Conservation (phyloP, 2,329 filamentous ascomycete genomes). For the Pseudocercospora macadamiae region DNA sequence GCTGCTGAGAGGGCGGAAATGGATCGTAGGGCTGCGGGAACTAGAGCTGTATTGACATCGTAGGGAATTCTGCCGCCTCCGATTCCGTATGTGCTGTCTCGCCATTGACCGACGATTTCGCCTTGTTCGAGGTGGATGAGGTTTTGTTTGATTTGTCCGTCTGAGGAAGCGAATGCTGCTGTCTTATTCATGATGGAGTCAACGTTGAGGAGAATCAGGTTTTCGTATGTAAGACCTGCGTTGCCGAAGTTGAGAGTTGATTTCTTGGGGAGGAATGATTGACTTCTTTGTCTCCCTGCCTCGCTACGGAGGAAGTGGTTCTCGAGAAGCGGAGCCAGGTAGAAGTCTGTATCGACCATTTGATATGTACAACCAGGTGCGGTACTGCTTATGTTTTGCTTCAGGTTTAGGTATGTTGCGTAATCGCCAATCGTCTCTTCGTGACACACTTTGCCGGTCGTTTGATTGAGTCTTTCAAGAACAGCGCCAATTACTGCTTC, state of each 20-base stretch:
- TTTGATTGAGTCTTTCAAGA: slow-evolving; percentile 62
- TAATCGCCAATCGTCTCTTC: slow-evolving; percentile 70
- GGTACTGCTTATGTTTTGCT: slow-evolving; percentile 50
- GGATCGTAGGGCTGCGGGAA: slow-evolving; percentile 62
- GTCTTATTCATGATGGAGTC: slow-evolving; percentile 62
- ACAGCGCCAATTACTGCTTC: slow-evolving; percentile 66
- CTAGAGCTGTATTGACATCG: slow-evolving; percentile 66
- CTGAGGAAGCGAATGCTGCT: slow-evolving; percentile 53
- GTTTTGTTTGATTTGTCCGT: slow-evolving; percentile 56
- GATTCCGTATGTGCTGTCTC: slow-evolving; percentile 63
- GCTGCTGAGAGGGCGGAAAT: slow-evolving; percentile 57
- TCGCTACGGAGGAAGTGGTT: slow-evolving; percentile 59
- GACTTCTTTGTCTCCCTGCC: slow-evolving; percentile 44
- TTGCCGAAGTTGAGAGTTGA: slow-evolving; percentile 57
- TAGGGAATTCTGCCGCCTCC: slow-evolving; percentile 67
- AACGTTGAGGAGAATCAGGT: slow-evolving; percentile 57
- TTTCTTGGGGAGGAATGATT: slow-evolving; percentile 45
- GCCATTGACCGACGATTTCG: slow-evolving; percentile 64
- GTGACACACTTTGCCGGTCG: slow-evolving; percentile 64
- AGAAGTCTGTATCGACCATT: slow-evolving; percentile 65
- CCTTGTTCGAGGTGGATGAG: slow-evolving; percentile 61
- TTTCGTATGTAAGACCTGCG: slow-evolving; percentile 55
- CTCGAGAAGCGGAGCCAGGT: slow-evolving; percentile 60
- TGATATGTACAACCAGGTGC: slow-evolving; percentile 52
- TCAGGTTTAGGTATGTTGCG: slow-evolving; percentile 61